Percentiles rank a stretch among this genome's conserved stretches.
phyloP scores from a whole-genome alignment of 352 stramenopile genomes.

The Phytophthora ramorum region DNA sequence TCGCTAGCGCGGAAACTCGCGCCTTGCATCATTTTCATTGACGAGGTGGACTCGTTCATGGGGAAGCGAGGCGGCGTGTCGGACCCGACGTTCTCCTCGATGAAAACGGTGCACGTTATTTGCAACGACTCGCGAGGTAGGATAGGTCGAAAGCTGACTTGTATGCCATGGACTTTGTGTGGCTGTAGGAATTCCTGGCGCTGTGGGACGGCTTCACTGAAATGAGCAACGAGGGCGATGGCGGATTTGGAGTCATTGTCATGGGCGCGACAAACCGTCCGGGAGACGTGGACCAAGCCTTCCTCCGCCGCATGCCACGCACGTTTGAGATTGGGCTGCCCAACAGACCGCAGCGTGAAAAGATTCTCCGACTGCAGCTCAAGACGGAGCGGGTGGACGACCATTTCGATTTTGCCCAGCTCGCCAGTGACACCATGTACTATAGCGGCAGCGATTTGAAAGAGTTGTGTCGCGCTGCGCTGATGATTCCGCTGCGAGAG shows the following conservation, averaged over 20 bases:
- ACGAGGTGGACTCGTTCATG: conserved; percentile 96
- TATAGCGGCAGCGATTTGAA: conserved; percentile 98
- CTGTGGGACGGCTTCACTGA: conserved; percentile 97
- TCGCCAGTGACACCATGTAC: conserved; percentile 89
- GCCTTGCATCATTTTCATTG: conserved; percentile 98
- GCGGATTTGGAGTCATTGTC: conserved; percentile 93
- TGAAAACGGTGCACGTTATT: conserved; percentile 76
- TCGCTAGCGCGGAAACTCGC: conserved; percentile 94
- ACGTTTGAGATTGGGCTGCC: conserved; percentile 96
- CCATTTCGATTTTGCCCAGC: conserved; percentile 80
- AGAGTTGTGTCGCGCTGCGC: conserved; percentile 85
- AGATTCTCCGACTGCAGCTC: conserved; percentile 95
- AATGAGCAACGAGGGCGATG: conserved; percentile 63
- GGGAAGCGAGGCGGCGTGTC: conserved; percentile 81
- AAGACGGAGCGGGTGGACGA: conserved; percentile 83
- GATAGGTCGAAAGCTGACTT: conserved; percentile 14
- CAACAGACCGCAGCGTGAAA: conserved; percentile 81
- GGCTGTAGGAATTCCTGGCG: conserved; percentile 95
- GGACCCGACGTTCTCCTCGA: conserved; percentile 84
- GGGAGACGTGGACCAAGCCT: conserved; percentile 92
- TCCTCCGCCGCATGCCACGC: conserved; percentile 96
- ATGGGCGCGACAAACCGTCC: conserved; percentile 97
- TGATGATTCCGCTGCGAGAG: conserved; percentile 90
- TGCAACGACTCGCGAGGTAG: background rate
- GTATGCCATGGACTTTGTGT: conserved; percentile 1